Conservation (phyloP, 139 green algal species). For the Auxenochlorella pyrenoidosa region DNA sequence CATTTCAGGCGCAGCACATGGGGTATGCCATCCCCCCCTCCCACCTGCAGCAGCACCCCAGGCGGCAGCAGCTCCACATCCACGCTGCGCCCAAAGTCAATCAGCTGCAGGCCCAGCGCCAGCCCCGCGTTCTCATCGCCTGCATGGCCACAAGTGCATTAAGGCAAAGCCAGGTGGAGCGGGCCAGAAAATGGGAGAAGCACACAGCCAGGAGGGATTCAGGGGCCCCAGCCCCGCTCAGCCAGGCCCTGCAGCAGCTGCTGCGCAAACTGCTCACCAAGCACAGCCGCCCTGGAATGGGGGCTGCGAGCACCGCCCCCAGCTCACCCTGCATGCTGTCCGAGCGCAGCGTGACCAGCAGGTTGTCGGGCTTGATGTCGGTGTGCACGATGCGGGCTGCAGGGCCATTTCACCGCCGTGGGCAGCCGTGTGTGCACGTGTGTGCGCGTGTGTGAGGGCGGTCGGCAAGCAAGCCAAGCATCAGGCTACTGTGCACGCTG, state of each 20-base stretch:
- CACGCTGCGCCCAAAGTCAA: conserved; percentile 63
- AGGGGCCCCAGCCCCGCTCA: too few species aligned
- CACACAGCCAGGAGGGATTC: too few species aligned
- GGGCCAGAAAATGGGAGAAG: too few species aligned
- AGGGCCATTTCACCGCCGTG: background rate
- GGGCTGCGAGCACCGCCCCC: too few species aligned
- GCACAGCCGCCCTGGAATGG: too few species aligned
- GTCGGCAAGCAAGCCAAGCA: too few species aligned
- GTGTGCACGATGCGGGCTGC: conserved; percentile 46
- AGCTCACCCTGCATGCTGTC: background rate
- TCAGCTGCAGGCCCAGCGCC: conserved; percentile 41
- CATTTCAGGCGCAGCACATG: background rate
- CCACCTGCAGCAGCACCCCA: conserved; percentile 40
- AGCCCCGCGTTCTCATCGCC: conserved; percentile 23
- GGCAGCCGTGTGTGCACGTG: too few species aligned
- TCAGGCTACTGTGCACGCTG: too few species aligned
- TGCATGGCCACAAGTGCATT: background rate
- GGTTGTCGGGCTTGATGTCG: conserved; percentile 65
- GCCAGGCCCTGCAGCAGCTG: too few species aligned
- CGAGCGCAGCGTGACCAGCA: conserved; percentile 46
- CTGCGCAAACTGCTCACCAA: too few species aligned
- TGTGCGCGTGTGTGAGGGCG: too few species aligned
- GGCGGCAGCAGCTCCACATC: conserved; percentile 60
- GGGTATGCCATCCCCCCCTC: background rate
- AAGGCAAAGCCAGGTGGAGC: too few species aligned